These are phyloP conservation scores for Pseudonectria foliicola DNA, from an alignment of 2,329 filamentous ascomycete genomes.

Conservation along the genomic window DNA sequence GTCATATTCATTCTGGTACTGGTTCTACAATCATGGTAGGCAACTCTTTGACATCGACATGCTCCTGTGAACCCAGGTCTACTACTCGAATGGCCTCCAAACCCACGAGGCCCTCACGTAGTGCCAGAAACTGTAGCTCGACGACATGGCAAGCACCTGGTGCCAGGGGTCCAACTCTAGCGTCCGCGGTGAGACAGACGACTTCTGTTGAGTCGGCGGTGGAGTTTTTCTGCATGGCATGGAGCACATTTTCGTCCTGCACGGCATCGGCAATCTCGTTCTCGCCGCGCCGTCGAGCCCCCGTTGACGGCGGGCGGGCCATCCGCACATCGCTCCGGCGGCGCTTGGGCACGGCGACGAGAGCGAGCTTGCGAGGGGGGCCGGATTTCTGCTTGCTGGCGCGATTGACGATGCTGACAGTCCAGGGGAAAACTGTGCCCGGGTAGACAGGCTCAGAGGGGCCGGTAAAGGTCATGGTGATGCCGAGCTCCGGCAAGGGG, in stretches of 20 bases:
- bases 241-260: slow-evolving; percentile 63
- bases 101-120: slow-evolving; percentile 59
- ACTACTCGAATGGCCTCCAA: slow-evolving; percentile 67
- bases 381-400: slow-evolving; percentile 39
- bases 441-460: slow-evolving; percentile 49
- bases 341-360: slow-evolving; percentile 60
- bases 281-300: slow-evolving; percentile 27
- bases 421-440: slow-evolving; percentile 64
- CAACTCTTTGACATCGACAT: slow-evolving; percentile 68
- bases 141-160: slow-evolving; percentile 67
- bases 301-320: slow-evolving; percentile 46
- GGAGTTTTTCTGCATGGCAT: slow-evolving; percentile 62
- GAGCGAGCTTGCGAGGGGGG: slow-evolving; percentile 58
- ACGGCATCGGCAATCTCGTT: slow-evolving; percentile 55
- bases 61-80: slow-evolving; percentile 67
- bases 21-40: slow-evolving; percentile 57
- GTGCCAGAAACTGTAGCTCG: slow-evolving; percentile 64
- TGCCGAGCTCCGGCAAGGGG: slow-evolving; percentile 53
- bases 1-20: slow-evolving; percentile 16
- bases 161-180: slow-evolving; percentile 64
- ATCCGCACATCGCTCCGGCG: slow-evolving; percentile 50
- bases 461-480: slow-evolving; percentile 68
- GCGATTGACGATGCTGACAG: slow-evolving; percentile 69
- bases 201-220: slow-evolving; percentile 58
- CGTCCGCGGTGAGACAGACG: slow-evolving; percentile 68